Base-by-base conservation (phyloP, 108 stramenopile genomes). In the Nitzschia sp. region DNA sequence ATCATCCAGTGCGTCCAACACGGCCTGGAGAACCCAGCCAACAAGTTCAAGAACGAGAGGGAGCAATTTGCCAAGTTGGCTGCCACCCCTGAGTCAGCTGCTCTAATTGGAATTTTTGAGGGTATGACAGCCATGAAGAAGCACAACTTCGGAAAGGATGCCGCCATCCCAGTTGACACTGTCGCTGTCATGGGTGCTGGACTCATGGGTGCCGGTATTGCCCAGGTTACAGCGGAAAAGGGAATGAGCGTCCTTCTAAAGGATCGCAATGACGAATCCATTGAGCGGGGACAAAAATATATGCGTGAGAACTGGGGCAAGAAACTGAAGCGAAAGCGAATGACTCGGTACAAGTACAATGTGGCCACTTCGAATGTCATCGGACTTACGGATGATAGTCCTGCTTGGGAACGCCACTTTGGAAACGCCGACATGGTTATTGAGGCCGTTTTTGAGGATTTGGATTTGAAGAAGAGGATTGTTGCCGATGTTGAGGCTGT, bases 141-240 rank as follows among this genome's bases (percentile, higher is more conserved):
- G 75, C 90, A 96, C 74, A 62, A 83, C 25, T 94, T 87, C 68
- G 90, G 88, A 41, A 73, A 76, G 51, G 90, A 87, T 53, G 77
- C 67, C 39, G 87, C 79, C 0, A 52, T 82, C 38, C 82, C 89
- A 20, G 92, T 97, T 8, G 86, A 93, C 21, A 96, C 78, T 40
- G 89, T 99, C 8, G 97, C 97, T 0, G 97, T 99, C 20, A 91
- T 98, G 73, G 99, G 99, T 15, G 97, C 97, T 7, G 99, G 99
- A 34, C 88, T 99, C 51, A 99, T 99, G 99, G 99, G 99, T 51
- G 96, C 97, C 17, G 99, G 99, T 15, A 98, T 99, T 74, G 97
- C 97, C 9, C 97, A 99, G 80, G 96, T 99, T 8, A 80, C 94
- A 34, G 96, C 96, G 44, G 96, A 96, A 80, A 97, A 98, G 84